Evolutionary conservation across 2,329 filamentous ascomycete genomes (phyloP).

Genomic region (Cladosporium sp.): DNA sequence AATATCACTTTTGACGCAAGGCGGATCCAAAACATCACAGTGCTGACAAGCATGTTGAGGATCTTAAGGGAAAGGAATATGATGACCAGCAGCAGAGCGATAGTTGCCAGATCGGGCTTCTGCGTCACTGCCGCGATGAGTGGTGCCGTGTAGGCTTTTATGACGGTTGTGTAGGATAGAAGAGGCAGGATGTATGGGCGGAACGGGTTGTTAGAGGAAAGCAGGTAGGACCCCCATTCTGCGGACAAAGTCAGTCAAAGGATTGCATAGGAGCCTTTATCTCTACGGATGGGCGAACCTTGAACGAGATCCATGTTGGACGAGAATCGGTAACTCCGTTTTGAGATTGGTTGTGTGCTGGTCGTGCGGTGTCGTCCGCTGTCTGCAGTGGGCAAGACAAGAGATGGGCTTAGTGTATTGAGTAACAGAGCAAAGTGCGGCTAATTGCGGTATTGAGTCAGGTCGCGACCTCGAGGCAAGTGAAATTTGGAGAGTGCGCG

Average conservation of each 20-base stretch:
- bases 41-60: conserved; percentile 63
- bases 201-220: conserved; percentile 20
- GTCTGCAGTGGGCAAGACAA: not conserved
- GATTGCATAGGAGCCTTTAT: not conserved
- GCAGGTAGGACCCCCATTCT: conserved; percentile 31
- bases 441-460: not conserved
- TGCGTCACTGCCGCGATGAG: conserved; percentile 27
- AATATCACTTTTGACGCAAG: conserved; percentile 60
- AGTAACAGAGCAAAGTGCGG: too few relatives aligned
- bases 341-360: not conserved
- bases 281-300: conserved; percentile 16
- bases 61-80: conserved; percentile 63
- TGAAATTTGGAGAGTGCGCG: not conserved
- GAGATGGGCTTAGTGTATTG: too few relatives aligned
- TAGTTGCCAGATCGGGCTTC: conserved; percentile 46
- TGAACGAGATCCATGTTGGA: conserved; percentile 28
- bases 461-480: not conserved
- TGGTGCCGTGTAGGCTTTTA: conserved; percentile 25
- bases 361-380: not conserved
- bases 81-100: conserved; percentile 55
- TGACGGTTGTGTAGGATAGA: conserved; percentile 16
- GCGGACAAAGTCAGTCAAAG: conserved; percentile 16
- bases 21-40: conserved; percentile 74
- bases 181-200: conserved; percentile 17
- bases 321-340: not conserved